Conservation (phyloP, 352 stramenopile species). For the Phytophthora crassamura region DNA sequence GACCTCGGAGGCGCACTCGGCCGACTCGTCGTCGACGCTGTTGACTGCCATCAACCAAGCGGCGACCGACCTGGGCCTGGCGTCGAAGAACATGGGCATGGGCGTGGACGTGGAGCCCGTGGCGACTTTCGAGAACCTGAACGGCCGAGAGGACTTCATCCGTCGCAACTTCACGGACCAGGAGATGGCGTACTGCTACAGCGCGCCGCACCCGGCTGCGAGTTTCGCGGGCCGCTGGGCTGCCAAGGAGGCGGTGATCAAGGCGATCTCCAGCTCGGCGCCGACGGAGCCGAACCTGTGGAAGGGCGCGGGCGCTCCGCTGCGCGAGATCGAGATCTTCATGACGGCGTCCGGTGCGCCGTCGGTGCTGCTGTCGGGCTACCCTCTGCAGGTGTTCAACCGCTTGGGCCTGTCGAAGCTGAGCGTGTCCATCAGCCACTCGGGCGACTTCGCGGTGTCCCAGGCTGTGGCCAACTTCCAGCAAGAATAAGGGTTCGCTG, state of each 20-base stretch:
- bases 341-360: constrained; percentile 80
- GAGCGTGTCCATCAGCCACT: constrained; percentile 91
- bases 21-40: constrained; percentile 51
- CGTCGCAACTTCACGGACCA: constrained; percentile 90
- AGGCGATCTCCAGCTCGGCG: constrained; percentile 84
- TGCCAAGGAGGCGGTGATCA: constrained; percentile 91
- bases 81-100: constrained; percentile 65
- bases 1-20: constrained; percentile 22
- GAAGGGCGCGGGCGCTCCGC: constrained; percentile 71
- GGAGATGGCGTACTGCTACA: too few species aligned
- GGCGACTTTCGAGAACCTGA: constrained; percentile 82
- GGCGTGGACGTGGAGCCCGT: constrained; percentile 88
- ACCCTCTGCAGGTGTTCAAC: constrained; percentile 83
- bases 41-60: constrained; percentile 67
- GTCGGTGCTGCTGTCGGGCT: constrained; percentile 77
- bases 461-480: constrained; percentile 85
- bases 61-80: constrained; percentile 57
- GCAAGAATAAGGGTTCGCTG: constrained; percentile 25
- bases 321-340: constrained; percentile 90
- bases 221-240: constrained; percentile 91
- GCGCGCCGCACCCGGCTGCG: constrained; percentile 73
- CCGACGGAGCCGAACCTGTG: constrained; percentile 73
- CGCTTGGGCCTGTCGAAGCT: constrained; percentile 73
- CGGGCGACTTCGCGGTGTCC: constrained; percentile 86
- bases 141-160: constrained; percentile 84